phyloP scores from a whole-genome alignment of 768 basidiomycete genomes.

The Hypholoma sublateritium region DNA sequence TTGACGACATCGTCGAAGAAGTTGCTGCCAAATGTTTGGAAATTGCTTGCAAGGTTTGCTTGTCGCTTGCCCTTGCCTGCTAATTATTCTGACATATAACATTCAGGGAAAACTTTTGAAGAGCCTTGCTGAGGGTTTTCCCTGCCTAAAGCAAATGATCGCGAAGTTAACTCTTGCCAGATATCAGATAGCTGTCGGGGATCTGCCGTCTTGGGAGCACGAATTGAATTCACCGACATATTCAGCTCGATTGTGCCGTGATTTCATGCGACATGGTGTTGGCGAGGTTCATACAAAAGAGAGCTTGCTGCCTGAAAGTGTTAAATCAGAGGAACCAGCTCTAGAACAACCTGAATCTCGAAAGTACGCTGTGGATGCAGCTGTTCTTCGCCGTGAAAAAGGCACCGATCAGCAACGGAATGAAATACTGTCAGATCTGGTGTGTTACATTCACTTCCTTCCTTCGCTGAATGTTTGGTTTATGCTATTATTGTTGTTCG shows the following conservation, averaged over 20 bases:
- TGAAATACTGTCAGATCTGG: slow-evolving; percentile 14
- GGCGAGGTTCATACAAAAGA: slow-evolving; percentile 26
- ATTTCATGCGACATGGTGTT: slow-evolving; percentile 37
- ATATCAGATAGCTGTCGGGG: slow-evolving; percentile 52
- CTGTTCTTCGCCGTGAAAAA: not conserved
- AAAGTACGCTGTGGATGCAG: not conserved
- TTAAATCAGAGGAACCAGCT: slow-evolving; percentile 1
- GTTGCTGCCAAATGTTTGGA: slow-evolving; percentile 60
- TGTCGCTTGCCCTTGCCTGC: not conserved
- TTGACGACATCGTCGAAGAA: slow-evolving; percentile 53
- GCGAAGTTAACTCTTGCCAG: slow-evolving; percentile 45
- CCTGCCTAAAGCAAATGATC: slow-evolving; percentile 41
- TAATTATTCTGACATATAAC: not conserved
- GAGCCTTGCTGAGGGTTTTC: slow-evolving; percentile 50
- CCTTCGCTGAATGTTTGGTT: not conserved
- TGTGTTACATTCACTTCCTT: slow-evolving; percentile 5
- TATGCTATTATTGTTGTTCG: slow-evolving; percentile 1
- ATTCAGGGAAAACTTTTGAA: slow-evolving; percentile 65
- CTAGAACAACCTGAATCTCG: not conserved
- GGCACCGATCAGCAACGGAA: slow-evolving; percentile 3
- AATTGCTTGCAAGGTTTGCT: slow-evolving; percentile 55
- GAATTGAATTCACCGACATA: slow-evolving; percentile 42
- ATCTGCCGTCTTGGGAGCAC: slow-evolving; percentile 56
- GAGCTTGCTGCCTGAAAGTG: slow-evolving; percentile 20
- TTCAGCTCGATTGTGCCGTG: slow-evolving; percentile 54